Evolutionary conservation across 2,329 filamentous ascomycete genomes (phyloP), one percentile per base, ranked within the genome.

Genomic region (Nothomitra cinnamomea): DNA sequence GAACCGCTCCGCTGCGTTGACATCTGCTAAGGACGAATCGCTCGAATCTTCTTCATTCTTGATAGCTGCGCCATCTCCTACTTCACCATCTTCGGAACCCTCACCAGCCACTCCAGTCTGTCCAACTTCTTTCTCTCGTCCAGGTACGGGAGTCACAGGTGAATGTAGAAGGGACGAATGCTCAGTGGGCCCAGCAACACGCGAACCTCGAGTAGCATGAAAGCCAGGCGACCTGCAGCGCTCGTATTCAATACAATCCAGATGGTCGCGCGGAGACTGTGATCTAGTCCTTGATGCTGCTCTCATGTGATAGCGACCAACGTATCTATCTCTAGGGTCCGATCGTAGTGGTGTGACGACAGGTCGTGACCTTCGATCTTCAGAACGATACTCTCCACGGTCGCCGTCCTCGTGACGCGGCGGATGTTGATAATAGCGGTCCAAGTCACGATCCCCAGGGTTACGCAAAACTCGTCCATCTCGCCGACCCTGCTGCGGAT

Each of bases 11-110:
- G 66, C 65, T n/a, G 62, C 66, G 48, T 49, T 54, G 10, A 54
- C 35, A 22, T 41, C 42, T 17, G 43, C 25, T 21, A 54, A 12
- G 10, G 53, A 51, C 47, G 51, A 36, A 25, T 53, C 40, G 24
- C 38, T 43, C 12, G 52, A 36, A 32, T n/a, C 52, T 24, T n/a
- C 52, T 24, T 32, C 15, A 17, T 53, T 36, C 36, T 48, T 47
- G 41, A 24, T 22, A 15, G 36, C 52, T 28, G 58, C 47, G 24
- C 62, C 57, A 42, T 54, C 60, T 40, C 59, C 58, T 8, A 68
- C 57, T 56, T 69, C 66, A 6, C 65, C 65, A 59, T 69, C 66
- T 57, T 68, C 66, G 3, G 66, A 67, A n/a, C 58, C 58, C 36
- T 59, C 60, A 15, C 63, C 62, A 19, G 54, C n/a, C 36, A 22